A percentile compares a stretch with the other conserved stretches of the same genome.
Evolutionary conservation across 2,329 filamentous ascomycete species (phyloP).

Genomic region (Fusarium annulatum): DNA sequence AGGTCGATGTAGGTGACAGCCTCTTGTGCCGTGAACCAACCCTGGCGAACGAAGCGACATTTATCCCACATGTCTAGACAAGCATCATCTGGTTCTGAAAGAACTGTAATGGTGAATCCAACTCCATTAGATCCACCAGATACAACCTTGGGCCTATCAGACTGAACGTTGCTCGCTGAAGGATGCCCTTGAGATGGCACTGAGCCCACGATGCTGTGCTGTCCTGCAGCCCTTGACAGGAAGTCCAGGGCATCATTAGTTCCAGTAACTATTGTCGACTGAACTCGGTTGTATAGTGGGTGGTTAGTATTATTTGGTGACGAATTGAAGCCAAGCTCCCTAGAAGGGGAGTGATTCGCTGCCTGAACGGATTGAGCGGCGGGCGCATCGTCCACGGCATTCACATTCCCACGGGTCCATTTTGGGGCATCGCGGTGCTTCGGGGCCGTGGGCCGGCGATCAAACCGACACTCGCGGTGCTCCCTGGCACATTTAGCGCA

Average conservation of each 20-base stretch:
- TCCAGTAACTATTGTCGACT: conserved; percentile 27
- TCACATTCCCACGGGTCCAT: conserved; percentile 10
- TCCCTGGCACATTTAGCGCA: conserved; percentile 31
- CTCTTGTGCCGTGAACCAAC: conserved; percentile 44
- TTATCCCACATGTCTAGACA: conserved; percentile 42
- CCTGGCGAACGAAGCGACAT: conserved; percentile 41
- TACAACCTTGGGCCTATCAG: background rate
- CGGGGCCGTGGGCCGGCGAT: conserved; percentile 14
- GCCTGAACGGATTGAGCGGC: background rate
- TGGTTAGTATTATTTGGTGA: background rate
- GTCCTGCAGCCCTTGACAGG: conserved; percentile 21
- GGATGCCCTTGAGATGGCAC: conserved; percentile 1
- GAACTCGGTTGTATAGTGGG: conserved; percentile 20
- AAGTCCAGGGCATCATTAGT: conserved; percentile 33
- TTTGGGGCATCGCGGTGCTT: conserved; percentile 26
- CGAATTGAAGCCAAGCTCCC: background rate
- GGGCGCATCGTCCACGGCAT: background rate
- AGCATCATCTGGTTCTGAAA: conserved; percentile 36
- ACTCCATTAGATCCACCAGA: conserved; percentile 7
- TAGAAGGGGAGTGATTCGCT: background rate
- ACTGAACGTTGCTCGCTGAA: background rate
- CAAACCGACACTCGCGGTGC: conserved; percentile 29
- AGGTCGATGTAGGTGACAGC: conserved; percentile 43
- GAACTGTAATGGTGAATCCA: conserved; percentile 11
- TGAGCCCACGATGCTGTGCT: conserved; percentile 10